phyloP scores from a whole-genome alignment of 108 stramenopile species.

The Cyclotella sp. region DNA sequence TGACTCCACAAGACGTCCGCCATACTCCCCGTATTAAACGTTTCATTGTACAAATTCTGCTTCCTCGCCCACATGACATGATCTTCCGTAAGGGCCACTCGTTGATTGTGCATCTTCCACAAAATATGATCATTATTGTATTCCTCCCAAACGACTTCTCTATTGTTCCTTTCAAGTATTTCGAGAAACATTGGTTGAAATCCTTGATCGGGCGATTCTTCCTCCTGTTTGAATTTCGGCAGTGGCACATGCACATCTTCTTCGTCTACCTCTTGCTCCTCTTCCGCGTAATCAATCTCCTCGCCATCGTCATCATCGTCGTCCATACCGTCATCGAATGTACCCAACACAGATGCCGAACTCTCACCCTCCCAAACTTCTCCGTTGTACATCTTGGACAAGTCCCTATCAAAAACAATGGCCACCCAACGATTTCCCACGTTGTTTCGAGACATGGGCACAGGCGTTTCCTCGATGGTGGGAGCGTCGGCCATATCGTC shows the following conservation, averaged over 20 bases:
- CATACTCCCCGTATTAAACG: conserved; percentile 84
- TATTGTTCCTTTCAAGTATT: neutral
- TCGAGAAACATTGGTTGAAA: neutral
- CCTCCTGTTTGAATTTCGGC: conserved; percentile 6
- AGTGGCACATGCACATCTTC: conserved; percentile 14
- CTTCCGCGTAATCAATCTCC: conserved; percentile 70
- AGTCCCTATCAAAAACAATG: conserved; percentile 65
- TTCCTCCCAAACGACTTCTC: neutral
- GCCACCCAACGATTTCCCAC: conserved; percentile 83
- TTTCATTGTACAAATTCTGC: conserved; percentile 87
- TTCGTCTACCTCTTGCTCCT: conserved; percentile 64
- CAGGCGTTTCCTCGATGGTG: conserved; percentile 66
- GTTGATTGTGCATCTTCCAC: conserved; percentile 73
- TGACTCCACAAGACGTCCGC: conserved; percentile 85
- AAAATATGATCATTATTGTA: conserved; percentile 20
- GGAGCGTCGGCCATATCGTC: conserved; percentile 65
- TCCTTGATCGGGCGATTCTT: conserved; percentile 3
- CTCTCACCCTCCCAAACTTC: conserved; percentile 55
- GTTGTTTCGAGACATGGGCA: conserved; percentile 81
- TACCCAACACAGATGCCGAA: neutral
- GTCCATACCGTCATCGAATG: conserved; percentile 41
- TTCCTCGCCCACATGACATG: conserved; percentile 91
- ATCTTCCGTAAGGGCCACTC: conserved; percentile 72
- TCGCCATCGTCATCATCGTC: conserved; percentile 27
- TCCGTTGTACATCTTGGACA: conserved; percentile 42